A percentile compares a stretch with the other conserved stretches of the same genome.
These are phyloP conservation scores for Coccomyxa sp. DNA, from an alignment of 139 green algal genomes.

Conservation along the genomic window DNA sequence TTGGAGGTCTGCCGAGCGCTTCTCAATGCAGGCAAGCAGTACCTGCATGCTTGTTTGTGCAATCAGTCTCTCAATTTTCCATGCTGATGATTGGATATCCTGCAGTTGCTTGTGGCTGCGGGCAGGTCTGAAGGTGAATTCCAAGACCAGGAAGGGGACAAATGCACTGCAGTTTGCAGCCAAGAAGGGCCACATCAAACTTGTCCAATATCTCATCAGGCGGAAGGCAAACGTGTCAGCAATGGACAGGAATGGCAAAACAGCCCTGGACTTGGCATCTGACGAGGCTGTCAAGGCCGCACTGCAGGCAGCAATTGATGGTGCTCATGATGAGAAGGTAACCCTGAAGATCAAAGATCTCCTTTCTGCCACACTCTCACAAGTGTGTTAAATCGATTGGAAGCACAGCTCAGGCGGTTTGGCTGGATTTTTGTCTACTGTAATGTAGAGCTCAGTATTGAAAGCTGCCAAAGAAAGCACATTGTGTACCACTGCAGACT, in stretches of 20 bases:
- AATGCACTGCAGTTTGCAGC: conserved; percentile 62
- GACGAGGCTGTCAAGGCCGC: conserved; percentile 14
- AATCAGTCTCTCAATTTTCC: neutral
- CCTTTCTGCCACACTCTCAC: neutral
- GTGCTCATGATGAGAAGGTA: neutral
- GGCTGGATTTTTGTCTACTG: neutral
- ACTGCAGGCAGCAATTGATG: neutral
- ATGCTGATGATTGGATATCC: neutral
- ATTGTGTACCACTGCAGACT: neutral
- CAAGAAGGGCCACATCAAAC: conserved; percentile 35
- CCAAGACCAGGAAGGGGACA: conserved; percentile 62
- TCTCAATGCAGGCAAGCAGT: conserved; percentile 38
- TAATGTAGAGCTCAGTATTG: neutral
- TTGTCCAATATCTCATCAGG: conserved; percentile 59
- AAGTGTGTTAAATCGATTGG: too few species aligned
- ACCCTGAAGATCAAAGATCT: neutral
- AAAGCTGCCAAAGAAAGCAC: neutral
- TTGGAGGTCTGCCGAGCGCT: conserved; percentile 37
- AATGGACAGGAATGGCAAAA: conserved; percentile 46
- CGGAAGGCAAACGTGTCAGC: conserved; percentile 52
- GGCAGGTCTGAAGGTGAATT: conserved; percentile 56
- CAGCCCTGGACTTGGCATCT: conserved; percentile 38
- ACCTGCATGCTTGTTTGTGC: neutral
- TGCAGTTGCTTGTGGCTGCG: neutral
- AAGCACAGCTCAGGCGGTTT: neutral